Percentiles rank a stretch among this genome's conserved stretches.
Conservation (phyloP, 23 red algal genomes). For the Gracilaria gracilis region DNA sequence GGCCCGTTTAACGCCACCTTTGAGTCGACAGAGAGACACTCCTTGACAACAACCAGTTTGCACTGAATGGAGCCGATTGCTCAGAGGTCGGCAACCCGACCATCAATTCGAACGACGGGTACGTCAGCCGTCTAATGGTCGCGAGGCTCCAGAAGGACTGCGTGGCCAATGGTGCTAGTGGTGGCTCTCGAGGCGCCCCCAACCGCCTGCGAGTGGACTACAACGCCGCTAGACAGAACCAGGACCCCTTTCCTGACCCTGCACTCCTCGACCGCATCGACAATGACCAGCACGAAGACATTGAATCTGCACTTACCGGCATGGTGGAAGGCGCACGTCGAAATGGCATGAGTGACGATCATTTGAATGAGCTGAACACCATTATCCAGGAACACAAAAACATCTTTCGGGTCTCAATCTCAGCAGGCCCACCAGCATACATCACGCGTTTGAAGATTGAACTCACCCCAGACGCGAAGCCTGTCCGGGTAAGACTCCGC, state of each 20-base stretch:
- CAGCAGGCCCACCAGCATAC: slow-evolving; percentile 3
- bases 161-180: too few relatives aligned
- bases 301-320: background rate
- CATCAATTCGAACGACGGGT: background rate
- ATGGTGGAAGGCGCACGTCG: too few relatives aligned
- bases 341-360: too few relatives aligned
- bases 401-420: slow-evolving; percentile 4
- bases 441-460: background rate
- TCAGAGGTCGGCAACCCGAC: background rate
- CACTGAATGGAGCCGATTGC: background rate
- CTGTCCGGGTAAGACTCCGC: too few relatives aligned
- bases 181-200: too few relatives aligned
- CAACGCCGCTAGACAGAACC: background rate
- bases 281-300: slow-evolving; percentile 26
- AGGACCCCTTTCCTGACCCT: slow-evolving; percentile 37
- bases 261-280: slow-evolving; percentile 19
- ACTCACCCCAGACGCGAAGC: too few relatives aligned
- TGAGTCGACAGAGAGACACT: too few relatives aligned
- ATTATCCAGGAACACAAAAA: too few relatives aligned
- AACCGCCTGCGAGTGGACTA: background rate
- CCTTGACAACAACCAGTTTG: too few relatives aligned
- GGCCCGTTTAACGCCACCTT: too few relatives aligned
- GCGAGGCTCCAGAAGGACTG: too few relatives aligned
- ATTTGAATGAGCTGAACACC: too few relatives aligned
- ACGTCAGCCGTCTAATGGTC: background rate